phyloP scores from a whole-genome alignment of 164 flowering plant genomes.

The Saururus chinensis region DNA sequence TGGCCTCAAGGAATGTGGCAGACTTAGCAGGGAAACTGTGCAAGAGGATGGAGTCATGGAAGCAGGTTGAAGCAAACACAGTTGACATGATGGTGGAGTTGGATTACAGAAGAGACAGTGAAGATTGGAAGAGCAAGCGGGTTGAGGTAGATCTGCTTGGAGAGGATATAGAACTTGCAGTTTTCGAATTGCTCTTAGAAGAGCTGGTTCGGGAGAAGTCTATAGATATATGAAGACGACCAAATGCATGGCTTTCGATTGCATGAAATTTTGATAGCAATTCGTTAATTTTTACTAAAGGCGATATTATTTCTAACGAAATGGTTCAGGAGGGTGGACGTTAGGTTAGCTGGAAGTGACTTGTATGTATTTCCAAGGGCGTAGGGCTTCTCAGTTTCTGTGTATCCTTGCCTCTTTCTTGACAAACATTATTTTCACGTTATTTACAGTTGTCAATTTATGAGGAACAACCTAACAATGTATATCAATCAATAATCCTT shows the following conservation, averaged over 20 bases:
- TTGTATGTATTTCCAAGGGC: too few relatives aligned
- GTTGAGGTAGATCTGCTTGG: conserved; percentile 31
- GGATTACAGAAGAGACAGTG: conserved; percentile 37
- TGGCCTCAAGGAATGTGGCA: conserved; percentile 9
- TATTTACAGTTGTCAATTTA: too few relatives aligned
- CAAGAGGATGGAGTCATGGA: conserved; percentile 54
- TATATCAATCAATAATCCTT: too few relatives aligned
- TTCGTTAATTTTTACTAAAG: not conserved
- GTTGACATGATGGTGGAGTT: conserved; percentile 81
- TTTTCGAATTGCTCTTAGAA: conserved; percentile 39
- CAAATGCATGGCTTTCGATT: not conserved
- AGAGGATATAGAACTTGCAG: conserved; percentile 37
- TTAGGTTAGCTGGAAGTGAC: too few relatives aligned
- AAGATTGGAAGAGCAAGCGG: conserved; percentile 35
- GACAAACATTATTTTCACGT: too few relatives aligned
- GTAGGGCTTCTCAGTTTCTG: too few relatives aligned
- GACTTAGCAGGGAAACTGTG: conserved; percentile 29
- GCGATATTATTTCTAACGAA: too few relatives aligned
- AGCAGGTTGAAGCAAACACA: conserved; percentile 49
- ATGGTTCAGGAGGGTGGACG: too few relatives aligned
- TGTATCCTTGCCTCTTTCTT: too few relatives aligned
- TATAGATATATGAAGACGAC: not conserved
- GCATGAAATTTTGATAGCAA: not conserved
- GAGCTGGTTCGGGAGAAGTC: conserved; percentile 33
- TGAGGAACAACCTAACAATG: too few relatives aligned